These are phyloP conservation scores for Microdochium bolleyi DNA, from an alignment of 2,329 filamentous ascomycete species.

Conservation along the genomic window DNA sequence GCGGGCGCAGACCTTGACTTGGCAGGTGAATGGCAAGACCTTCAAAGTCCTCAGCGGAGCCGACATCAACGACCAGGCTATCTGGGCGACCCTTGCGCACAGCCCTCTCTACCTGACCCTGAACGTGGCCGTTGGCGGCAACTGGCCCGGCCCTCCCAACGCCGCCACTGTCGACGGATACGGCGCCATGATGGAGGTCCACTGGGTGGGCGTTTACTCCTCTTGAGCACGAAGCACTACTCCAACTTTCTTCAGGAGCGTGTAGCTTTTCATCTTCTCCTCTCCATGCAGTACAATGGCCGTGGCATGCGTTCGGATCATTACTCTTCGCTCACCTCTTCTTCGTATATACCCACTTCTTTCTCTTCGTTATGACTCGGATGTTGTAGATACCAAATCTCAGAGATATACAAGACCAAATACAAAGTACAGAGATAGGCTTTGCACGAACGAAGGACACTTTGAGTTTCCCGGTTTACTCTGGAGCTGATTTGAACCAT, in stretches of 20 bases:
- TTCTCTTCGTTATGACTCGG: background rate
- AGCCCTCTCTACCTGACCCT: constrained; percentile 41
- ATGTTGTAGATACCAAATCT: background rate
- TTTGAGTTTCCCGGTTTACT: too few species aligned
- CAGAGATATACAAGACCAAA: background rate
- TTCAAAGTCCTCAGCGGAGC: constrained; percentile 35
- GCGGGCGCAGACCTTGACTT: constrained; percentile 40
- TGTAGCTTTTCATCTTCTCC: background rate
- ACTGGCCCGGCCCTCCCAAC: constrained; percentile 28
- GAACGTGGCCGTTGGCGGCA: constrained; percentile 47
- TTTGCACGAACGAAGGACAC: background rate
- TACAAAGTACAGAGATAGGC: background rate
- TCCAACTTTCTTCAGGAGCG: background rate
- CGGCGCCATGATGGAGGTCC: constrained; percentile 22
- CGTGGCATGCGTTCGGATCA: background rate
- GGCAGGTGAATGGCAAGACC: constrained; percentile 35
- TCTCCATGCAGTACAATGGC: background rate
- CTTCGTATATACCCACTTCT: background rate
- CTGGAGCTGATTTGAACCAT: too few species aligned
- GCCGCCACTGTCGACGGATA: constrained; percentile 17
- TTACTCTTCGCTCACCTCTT: background rate
- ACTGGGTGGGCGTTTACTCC: constrained; percentile 20
- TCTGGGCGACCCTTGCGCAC: constrained; percentile 43
- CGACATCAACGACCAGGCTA: constrained; percentile 31
- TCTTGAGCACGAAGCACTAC: constrained; percentile 6